Percentiles rank a stretch among this genome's conserved stretches.
These are phyloP conservation scores for Babesia ovata DNA, from an alignment of 169 alveolate species.

Conservation along the genomic window DNA sequence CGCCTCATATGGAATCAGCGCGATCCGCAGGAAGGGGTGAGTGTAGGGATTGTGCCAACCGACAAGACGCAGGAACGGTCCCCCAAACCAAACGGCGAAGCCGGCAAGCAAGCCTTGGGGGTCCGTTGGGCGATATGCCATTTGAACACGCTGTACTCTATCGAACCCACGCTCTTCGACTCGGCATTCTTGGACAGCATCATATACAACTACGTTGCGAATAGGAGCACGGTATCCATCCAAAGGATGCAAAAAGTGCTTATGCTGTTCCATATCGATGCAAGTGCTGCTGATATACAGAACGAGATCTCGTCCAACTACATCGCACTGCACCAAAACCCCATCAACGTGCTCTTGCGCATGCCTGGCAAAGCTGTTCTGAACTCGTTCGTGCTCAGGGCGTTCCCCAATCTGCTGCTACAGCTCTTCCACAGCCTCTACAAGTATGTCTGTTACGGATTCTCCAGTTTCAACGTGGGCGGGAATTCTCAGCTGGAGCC, in stretches of 20 bases:
- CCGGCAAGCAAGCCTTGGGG: background rate
- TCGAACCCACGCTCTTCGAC: slow-evolving; percentile 42
- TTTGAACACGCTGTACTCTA: slow-evolving; percentile 23
- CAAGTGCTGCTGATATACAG: slow-evolving; percentile 5
- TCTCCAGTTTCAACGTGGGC: slow-evolving; percentile 24
- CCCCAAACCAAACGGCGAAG: too few species aligned
- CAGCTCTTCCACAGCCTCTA: slow-evolving; percentile 48
- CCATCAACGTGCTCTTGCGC: slow-evolving; percentile 59
- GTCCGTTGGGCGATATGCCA: slow-evolving; percentile 34
- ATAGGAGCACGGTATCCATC: background rate
- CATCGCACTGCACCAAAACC: slow-evolving; percentile 65
- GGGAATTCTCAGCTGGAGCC: slow-evolving; percentile 29
- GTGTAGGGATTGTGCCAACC: too few species aligned
- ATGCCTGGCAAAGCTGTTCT: slow-evolving; percentile 27
- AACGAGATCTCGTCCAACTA: slow-evolving; percentile 43
- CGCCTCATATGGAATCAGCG: background rate
- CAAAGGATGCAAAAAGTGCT: background rate
- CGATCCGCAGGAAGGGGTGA: too few species aligned
- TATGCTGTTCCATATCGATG: background rate
- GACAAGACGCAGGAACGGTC: too few species aligned
- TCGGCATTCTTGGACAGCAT: slow-evolving; percentile 42
- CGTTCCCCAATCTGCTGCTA: slow-evolving; percentile 45
- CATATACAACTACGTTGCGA: slow-evolving; percentile 18
- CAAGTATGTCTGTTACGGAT: slow-evolving; percentile 58
- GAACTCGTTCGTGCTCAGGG: slow-evolving; percentile 47